phyloP scores from a whole-genome alignment of 352 stramenopile genomes.

The Phytophthora sp. region DNA sequence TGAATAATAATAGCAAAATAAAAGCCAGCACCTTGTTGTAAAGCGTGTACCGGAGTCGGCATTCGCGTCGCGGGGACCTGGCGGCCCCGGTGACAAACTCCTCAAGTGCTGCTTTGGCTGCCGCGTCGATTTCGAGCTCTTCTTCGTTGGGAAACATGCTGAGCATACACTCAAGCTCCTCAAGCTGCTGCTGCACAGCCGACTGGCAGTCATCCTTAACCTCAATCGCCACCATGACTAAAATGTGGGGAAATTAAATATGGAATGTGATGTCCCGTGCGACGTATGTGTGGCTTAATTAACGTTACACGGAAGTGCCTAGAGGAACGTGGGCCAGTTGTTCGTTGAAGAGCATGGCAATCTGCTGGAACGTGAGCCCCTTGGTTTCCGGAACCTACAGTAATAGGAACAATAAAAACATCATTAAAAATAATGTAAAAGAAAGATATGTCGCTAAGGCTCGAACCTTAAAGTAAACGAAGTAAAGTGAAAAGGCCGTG shows the following conservation, averaged over 20 bases:
- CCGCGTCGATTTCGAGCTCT: slow-evolving; percentile 51
- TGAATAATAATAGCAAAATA: background rate
- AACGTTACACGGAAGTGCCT: slow-evolving; percentile 14
- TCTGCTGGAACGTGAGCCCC: slow-evolving; percentile 71
- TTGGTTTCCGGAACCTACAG: slow-evolving; percentile 65
- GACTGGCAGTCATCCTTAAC: slow-evolving; percentile 5
- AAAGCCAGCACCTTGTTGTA: slow-evolving; percentile 39
- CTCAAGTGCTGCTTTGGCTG: slow-evolving; percentile 34
- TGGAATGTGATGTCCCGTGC: background rate
- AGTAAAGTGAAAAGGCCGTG: slow-evolving; percentile 48
- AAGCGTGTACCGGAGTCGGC: slow-evolving; percentile 52
- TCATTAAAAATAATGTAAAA: background rate
- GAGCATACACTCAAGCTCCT: slow-evolving; percentile 79
- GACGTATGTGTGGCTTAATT: background rate
- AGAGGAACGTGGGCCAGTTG: slow-evolving; percentile 23
- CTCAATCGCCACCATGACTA: background rate
- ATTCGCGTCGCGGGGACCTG: slow-evolving; percentile 1
- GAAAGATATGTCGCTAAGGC: background rate
- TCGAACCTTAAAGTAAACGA: slow-evolving; percentile 62
- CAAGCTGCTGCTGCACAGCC: slow-evolving; percentile 48
- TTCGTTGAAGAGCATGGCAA: slow-evolving; percentile 54
- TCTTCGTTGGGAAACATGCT: slow-evolving; percentile 69
- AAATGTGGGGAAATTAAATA: background rate
- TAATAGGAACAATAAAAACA: background rate
- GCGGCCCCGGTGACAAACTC: slow-evolving; percentile 13